Conservation (phyloP, 2,329 filamentous ascomycete genomes). For the Ceratocystis destructans region DNA sequence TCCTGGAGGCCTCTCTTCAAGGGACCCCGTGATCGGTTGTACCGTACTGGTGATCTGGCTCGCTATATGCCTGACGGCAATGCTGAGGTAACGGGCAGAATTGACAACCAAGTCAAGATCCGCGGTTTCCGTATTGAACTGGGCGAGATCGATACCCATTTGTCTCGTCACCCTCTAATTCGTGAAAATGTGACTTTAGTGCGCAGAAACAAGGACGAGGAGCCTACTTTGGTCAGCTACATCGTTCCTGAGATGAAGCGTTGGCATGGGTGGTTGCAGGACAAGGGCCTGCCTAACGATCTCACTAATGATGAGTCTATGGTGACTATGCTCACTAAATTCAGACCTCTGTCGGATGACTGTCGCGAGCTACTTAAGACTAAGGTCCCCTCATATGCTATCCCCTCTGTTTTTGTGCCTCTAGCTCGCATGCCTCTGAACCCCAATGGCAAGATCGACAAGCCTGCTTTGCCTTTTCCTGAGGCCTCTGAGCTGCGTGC, state of each 20-base stretch:
- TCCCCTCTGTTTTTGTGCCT: conserved; percentile 27
- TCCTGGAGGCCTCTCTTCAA: conserved; percentile 68
- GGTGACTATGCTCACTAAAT: conserved; percentile 30
- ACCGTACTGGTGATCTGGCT: conserved; percentile 78
- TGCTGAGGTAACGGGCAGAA: conserved; percentile 65
- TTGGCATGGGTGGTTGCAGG: conserved; percentile 54
- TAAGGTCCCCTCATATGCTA: conserved; percentile 26
- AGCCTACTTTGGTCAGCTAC: conserved; percentile 77
- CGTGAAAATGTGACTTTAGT: conserved; percentile 78
- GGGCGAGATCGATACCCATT: conserved; percentile 76
- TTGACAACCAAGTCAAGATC: conserved; percentile 87
- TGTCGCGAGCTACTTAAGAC: conserved; percentile 28
- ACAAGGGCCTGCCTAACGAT: conserved; percentile 18
- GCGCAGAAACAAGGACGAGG: conserved; percentile 69
- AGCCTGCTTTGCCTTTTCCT: conserved; percentile 64
- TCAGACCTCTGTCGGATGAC: conserved; percentile 27
- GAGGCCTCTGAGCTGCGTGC: conserved; percentile 17
- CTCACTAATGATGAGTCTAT: conserved; percentile 19
- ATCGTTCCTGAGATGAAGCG: conserved; percentile 68
- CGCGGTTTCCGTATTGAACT: conserved; percentile 92
- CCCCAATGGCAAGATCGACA: conserved; percentile 70
- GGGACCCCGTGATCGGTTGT: conserved; percentile 73
- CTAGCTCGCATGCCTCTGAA: conserved; percentile 28
- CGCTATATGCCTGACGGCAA: conserved; percentile 56
- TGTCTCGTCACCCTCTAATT: conserved; percentile 60